These are phyloP conservation scores for Botrytis paeoniae DNA, from an alignment of 2,329 filamentous ascomycete genomes.

Conservation along the genomic window DNA sequence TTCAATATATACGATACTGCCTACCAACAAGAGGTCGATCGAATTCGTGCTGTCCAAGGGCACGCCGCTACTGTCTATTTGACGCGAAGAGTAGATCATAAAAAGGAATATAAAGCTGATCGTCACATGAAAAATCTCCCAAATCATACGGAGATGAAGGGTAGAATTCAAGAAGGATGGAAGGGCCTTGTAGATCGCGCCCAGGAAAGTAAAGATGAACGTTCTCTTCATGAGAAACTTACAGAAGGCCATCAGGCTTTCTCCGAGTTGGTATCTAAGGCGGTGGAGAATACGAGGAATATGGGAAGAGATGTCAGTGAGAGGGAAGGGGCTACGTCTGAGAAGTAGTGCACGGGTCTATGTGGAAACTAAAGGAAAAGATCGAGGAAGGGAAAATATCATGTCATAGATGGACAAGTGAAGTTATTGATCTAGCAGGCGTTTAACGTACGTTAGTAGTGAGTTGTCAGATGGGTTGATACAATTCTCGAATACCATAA, in stretches of 20 bases:
- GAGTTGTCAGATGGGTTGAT: neutral
- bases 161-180: constrained; percentile 32
- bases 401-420: neutral
- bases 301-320: constrained; percentile 14
- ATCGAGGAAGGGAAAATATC: constrained; percentile 2
- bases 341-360: constrained; percentile 25
- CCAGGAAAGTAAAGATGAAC: constrained; percentile 27
- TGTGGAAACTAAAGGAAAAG: constrained; percentile 27
- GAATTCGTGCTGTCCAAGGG: constrained; percentile 56
- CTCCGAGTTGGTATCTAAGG: constrained; percentile 31
- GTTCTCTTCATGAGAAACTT: constrained; percentile 18
- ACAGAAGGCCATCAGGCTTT: constrained; percentile 23
- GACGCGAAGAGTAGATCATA: constrained; percentile 48
- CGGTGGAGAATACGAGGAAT: constrained; percentile 29
- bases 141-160: constrained; percentile 21
- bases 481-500: constrained; percentile 2
- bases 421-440: neutral
- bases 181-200: constrained; percentile 35
- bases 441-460: neutral
- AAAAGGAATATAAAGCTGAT: constrained; percentile 36
- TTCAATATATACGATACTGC: constrained; percentile 87
- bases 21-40: constrained; percentile 76
- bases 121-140: constrained; percentile 35
- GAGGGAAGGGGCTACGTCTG: constrained; percentile 5
- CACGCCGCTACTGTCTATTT: constrained; percentile 56